phyloP scores from a whole-genome alignment of 257 asterid genomes.

The Salvia miltiorrhiza region DNA sequence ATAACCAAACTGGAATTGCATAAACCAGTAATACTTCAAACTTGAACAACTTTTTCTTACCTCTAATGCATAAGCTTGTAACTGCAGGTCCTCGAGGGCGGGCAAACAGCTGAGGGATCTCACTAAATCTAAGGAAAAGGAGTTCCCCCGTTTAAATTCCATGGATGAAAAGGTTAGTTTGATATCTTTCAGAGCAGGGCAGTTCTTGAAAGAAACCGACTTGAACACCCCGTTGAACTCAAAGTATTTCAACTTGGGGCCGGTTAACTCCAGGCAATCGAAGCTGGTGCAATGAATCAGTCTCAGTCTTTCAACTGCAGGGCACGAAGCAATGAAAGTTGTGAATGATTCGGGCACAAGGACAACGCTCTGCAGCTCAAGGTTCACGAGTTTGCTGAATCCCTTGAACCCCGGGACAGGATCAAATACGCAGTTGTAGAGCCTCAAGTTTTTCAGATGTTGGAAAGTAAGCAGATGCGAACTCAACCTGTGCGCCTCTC shows the following conservation, averaged over 20 bases:
- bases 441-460: conserved; percentile 41
- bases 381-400: conserved; percentile 40
- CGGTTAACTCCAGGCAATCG: conserved; percentile 38
- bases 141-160: conserved; percentile 37
- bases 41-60: conserved; percentile 26
- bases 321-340: conserved; percentile 41
- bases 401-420: conserved; percentile 41
- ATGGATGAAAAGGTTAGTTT: conserved; percentile 33
- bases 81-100: conserved; percentile 40
- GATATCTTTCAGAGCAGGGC: conserved; percentile 40
- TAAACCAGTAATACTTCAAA: not conserved
- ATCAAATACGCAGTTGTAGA: conserved; percentile 42
- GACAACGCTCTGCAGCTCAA: conserved; percentile 37
- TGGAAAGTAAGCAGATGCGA: conserved; percentile 36
- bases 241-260: conserved; percentile 40
- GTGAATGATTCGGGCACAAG: conserved; percentile 28
- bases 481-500: conserved; percentile 41
- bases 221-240: conserved; percentile 47
- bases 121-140: conserved; percentile 41
- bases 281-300: conserved; percentile 43
- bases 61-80: conserved; percentile 54
- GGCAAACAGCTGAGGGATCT: conserved; percentile 44
- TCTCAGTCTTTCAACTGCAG: conserved; percentile 43
- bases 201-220: conserved; percentile 42
- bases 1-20: not conserved